Evolutionary conservation across 2,329 filamentous ascomycete genomes (phyloP).

Genomic region (Apiospora rasikravindrae): DNA sequence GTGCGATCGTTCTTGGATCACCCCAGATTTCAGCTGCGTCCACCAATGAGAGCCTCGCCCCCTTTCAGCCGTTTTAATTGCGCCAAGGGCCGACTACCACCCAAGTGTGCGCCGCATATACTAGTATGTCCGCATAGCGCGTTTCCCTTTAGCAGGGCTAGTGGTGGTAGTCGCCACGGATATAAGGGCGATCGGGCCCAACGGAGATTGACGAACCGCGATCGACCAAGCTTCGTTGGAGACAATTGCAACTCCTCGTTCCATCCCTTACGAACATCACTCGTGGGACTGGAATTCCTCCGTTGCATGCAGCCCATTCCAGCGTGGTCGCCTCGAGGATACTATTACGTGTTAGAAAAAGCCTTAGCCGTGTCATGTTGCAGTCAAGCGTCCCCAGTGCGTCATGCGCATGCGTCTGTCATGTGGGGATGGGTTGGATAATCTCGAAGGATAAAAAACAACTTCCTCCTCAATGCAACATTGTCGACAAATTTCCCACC

Average conservation of each 20-base stretch:
- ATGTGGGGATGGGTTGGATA: not conserved
- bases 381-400: not conserved
- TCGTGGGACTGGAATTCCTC: not conserved
- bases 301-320: not conserved
- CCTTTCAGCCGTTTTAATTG: slow-evolving; percentile 4
- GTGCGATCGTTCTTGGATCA: not conserved
- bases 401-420: not conserved
- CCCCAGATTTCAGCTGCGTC: not conserved
- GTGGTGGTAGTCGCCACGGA: not conserved
- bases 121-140: not conserved
- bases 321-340: too few species aligned
- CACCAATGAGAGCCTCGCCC: not conserved
- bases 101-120: not conserved
- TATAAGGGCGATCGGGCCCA: not conserved
- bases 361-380: not conserved
- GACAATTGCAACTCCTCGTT: not conserved
- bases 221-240: not conserved
- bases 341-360: not conserved
- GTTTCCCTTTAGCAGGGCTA: not conserved
- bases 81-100: not conserved
- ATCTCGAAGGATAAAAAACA: slow-evolving; percentile 2
- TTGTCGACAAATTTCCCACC: not conserved
- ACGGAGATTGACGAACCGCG: slow-evolving; percentile 2
- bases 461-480: not conserved
- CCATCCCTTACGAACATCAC: not conserved